These are phyloP conservation scores for Lipomyces yamadae DNA, from an alignment of 805 yeast genomes.

Conservation along the genomic window DNA sequence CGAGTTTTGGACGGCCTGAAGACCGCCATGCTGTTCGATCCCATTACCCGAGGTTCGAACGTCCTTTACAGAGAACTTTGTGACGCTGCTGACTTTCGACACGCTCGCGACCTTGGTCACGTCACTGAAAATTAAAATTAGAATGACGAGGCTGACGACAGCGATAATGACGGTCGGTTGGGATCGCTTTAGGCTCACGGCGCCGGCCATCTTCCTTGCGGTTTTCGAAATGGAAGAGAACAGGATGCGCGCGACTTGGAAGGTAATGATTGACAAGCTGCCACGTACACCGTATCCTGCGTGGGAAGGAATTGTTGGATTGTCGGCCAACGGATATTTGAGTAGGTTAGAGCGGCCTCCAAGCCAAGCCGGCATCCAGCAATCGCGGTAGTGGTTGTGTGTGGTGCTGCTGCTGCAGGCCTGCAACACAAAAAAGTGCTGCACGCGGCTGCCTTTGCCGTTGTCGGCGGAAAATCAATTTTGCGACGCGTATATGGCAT, in stretches of 20 bases:
- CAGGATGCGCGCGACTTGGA: neutral
- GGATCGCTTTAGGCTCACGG: neutral
- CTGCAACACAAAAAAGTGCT: too few species aligned
- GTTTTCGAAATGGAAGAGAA: neutral
- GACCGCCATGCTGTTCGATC: neutral
- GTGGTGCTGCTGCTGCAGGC: too few species aligned
- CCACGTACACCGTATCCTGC: neutral
- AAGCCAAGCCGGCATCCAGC: too few species aligned
- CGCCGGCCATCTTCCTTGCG: neutral
- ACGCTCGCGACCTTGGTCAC: neutral
- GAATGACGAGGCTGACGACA: neutral
- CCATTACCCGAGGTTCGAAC: neutral
- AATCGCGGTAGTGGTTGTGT: too few species aligned
- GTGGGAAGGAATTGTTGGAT: neutral
- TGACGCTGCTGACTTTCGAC: neutral
- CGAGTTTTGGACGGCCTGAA: constrained; percentile 14
- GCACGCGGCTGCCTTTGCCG: too few species aligned
- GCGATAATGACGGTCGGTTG: neutral
- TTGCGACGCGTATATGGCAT: too few species aligned
- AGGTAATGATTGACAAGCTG: neutral
- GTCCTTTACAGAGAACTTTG: neutral
- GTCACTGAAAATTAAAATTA: neutral
- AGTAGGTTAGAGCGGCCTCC: too few species aligned
- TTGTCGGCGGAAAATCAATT: too few species aligned
- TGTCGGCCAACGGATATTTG: too few species aligned